A percentile compares a stretch with the other conserved stretches of the same genome.
These are phyloP conservation scores for Volutella citrinella DNA, from an alignment of 2,329 filamentous ascomycete genomes.

Conservation along the genomic window DNA sequence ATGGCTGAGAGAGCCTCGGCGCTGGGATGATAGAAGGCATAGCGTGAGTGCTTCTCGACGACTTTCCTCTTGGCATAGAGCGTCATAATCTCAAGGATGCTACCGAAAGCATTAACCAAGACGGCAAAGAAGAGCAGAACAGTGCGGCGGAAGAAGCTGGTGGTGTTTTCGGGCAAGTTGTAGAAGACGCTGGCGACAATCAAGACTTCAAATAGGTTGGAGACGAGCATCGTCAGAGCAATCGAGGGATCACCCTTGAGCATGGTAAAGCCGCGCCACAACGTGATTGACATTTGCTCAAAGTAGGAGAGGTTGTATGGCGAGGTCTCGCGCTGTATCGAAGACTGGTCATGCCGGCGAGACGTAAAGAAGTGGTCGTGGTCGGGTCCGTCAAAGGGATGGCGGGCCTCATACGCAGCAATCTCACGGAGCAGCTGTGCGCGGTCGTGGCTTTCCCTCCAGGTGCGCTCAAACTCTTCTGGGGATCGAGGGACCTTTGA, in stretches of 20 bases:
- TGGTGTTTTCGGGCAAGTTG: constrained; percentile 38
- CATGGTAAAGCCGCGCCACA: constrained; percentile 33
- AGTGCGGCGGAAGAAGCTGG: constrained; percentile 42
- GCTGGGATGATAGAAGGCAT: constrained; percentile 27
- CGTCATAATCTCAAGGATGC: constrained; percentile 21
- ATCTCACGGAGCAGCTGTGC: constrained; percentile 23
- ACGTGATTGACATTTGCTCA: constrained; percentile 41
- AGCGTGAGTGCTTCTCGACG: constrained; percentile 29
- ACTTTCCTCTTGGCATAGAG: constrained; percentile 25
- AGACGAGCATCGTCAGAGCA: constrained; percentile 35
- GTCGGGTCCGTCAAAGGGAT: constrained; percentile 11
- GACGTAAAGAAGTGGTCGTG: constrained; percentile 10
- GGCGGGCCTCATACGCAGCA: constrained; percentile 20
- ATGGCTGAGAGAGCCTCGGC: constrained; percentile 15
- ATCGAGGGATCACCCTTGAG: constrained; percentile 36
- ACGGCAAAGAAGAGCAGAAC: constrained; percentile 46
- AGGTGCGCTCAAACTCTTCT: constrained; percentile 32
- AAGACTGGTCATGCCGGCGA: constrained; percentile 14
- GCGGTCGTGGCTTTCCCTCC: constrained; percentile 22
- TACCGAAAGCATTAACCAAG: constrained; percentile 45
- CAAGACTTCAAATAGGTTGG: constrained; percentile 44
- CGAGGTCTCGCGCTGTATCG: constrained; percentile 39
- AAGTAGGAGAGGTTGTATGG: constrained; percentile 45
- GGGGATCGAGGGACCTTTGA: constrained; percentile 30
- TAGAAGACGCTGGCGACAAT: constrained; percentile 51